Percentiles rank a stretch among this genome's conserved stretches.
Evolutionary conservation across 208 protist genomes (phyloP).

Genomic region (Trypanosoma scelopori): DNA sequence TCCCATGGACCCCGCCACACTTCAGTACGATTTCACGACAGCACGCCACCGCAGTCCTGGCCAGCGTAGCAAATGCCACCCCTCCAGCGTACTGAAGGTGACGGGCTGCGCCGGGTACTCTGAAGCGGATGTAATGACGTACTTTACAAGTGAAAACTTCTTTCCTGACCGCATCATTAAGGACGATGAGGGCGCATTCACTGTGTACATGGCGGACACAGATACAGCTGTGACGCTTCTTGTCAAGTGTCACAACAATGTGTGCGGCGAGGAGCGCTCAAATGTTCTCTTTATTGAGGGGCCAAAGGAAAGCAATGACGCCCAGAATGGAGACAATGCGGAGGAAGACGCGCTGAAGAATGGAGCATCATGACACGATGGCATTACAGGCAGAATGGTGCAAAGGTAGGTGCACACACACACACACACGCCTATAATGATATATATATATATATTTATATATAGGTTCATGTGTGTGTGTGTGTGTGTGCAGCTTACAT

Average conservation of each 20-base stretch:
- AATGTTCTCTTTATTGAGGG: conserved; percentile 89
- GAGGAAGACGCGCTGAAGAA: conserved; percentile 8
- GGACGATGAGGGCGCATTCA: conserved; percentile 75
- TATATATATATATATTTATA: conserved; percentile 7
- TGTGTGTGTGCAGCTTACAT: background rate
- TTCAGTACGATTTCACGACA: conserved; percentile 88
- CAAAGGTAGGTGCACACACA: background rate
- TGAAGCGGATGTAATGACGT: conserved; percentile 82
- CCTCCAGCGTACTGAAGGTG: conserved; percentile 76
- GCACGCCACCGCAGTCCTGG: conserved; percentile 84
- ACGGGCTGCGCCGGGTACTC: conserved; percentile 73
- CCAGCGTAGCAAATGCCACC: conserved; percentile 73
- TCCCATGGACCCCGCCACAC: conserved; percentile 62
- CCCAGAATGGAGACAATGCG: conserved; percentile 5
- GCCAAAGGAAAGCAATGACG: conserved; percentile 34
- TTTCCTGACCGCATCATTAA: conserved; percentile 71
- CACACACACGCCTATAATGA: background rate
- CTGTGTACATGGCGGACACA: conserved; percentile 58
- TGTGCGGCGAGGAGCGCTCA: conserved; percentile 86
- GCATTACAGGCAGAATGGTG: background rate
- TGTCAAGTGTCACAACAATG: conserved; percentile 77
- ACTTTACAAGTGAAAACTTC: conserved; percentile 77
- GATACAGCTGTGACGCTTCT: conserved; percentile 80
- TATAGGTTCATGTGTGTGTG: background rate
- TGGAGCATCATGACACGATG: background rate